A percentile compares a stretch with the other conserved stretches of the same genome.
Conservation (phyloP, 1,139 yeast species). For the Candida sojae region DNA sequence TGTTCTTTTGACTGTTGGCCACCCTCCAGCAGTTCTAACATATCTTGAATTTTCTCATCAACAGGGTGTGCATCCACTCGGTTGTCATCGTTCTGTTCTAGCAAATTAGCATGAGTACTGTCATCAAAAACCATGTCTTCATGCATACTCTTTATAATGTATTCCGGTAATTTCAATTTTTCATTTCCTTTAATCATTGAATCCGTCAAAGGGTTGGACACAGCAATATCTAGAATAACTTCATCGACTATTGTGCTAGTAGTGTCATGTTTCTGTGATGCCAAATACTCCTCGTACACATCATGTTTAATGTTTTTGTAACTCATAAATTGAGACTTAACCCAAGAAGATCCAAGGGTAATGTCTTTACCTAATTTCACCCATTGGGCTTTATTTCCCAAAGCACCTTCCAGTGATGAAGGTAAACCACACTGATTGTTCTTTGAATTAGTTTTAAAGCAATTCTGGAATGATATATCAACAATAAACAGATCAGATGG, state of each 20-base stretch:
- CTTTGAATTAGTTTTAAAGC: constrained; percentile 27
- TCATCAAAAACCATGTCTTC: constrained; percentile 27
- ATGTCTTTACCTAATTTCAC: constrained; percentile 39
- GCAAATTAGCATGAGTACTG: constrained; percentile 25
- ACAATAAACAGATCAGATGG: constrained; percentile 37
- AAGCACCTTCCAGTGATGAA: constrained; percentile 23
- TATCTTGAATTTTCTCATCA: constrained; percentile 20
- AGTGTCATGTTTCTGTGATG: neutral
- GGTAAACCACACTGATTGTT: constrained; percentile 37
- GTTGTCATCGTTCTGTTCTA: constrained; percentile 13
- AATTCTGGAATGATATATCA: constrained; percentile 35
- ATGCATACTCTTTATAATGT: constrained; percentile 32
- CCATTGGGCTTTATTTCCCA: constrained; percentile 39
- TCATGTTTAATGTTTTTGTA: constrained; percentile 29
- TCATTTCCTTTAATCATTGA: constrained; percentile 34
- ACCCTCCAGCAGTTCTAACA: constrained; percentile 19
- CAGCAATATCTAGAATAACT: constrained; percentile 43
- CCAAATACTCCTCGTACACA: constrained; percentile 7
- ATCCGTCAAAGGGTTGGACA: constrained; percentile 29
- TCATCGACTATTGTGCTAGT: constrained; percentile 16
- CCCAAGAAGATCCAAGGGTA: constrained; percentile 35
- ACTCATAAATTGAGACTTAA: constrained; percentile 30
- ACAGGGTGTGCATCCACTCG: constrained; percentile 10
- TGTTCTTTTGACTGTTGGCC: constrained; percentile 14
- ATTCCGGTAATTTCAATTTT: constrained; percentile 28